phyloP scores from a whole-genome alignment of 1,284 basidiomycete genomes.

The Afroboletus lepidellus region DNA sequence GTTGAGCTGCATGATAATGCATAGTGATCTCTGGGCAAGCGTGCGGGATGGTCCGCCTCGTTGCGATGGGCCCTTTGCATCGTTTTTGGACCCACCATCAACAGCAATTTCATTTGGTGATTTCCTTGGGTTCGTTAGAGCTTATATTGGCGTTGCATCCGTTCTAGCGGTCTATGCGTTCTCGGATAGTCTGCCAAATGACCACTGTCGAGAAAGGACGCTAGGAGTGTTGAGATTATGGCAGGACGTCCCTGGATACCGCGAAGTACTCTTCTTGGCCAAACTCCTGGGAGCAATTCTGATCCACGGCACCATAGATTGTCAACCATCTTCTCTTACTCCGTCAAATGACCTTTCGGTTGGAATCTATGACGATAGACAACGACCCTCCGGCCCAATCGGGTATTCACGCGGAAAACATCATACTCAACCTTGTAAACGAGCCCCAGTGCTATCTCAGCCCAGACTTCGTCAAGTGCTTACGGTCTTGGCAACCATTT shows the following conservation, averaged over 20 bases:
- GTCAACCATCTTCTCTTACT: conserved; percentile 30
- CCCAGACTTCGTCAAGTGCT: conserved; percentile 52
- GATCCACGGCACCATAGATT: conserved; percentile 14
- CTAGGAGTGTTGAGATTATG: conserved; percentile 64
- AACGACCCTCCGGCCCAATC: conserved; percentile 58
- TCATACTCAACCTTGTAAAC: conserved; percentile 58
- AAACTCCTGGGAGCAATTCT: background rate
- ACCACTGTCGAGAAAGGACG: conserved; percentile 58
- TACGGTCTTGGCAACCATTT: conserved; percentile 43
- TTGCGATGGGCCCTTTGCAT: conserved; percentile 10
- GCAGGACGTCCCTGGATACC: conserved; percentile 49
- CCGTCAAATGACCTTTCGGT: conserved; percentile 27
- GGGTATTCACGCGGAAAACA: conserved; percentile 63
- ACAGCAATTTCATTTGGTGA: conserved; percentile 48
- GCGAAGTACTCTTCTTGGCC: conserved; percentile 44
- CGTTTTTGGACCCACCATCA: conserved; percentile 20
- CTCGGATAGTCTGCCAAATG: conserved; percentile 72
- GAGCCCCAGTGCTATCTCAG: conserved; percentile 61
- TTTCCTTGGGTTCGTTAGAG: conserved; percentile 61
- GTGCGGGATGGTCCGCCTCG: conserved; percentile 15
- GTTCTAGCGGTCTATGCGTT: conserved; percentile 77
- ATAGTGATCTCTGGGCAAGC: conserved; percentile 45
- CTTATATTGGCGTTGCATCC: conserved; percentile 62
- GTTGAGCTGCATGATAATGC: conserved; percentile 63
- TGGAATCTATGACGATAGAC: conserved; percentile 41